These are phyloP conservation scores for Magnaporthales sp. DNA, from an alignment of 2,329 filamentous ascomycete species.

Conservation along the genomic window DNA sequence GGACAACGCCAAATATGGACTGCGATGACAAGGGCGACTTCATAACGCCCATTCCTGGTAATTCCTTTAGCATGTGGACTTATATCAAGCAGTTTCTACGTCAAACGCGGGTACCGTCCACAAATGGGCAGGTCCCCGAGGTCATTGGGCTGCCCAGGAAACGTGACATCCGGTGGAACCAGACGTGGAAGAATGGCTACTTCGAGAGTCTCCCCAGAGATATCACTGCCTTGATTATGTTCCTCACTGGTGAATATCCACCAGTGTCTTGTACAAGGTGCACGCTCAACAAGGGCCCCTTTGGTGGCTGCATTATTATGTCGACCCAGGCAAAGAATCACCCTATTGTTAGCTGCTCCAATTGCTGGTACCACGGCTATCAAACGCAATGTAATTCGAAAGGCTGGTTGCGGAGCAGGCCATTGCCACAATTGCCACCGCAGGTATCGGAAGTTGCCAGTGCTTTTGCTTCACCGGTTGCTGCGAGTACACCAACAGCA, in stretches of 20 bases:
- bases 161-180: constrained; percentile 21
- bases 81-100: constrained; percentile 17
- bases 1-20: background rate
- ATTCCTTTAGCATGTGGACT: constrained; percentile 15
- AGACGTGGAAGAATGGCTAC: constrained; percentile 13
- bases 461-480: background rate
- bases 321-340: constrained; percentile 6
- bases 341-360: constrained; percentile 16
- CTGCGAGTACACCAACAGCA: background rate
- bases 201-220: constrained; percentile 16
- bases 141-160: constrained; percentile 16
- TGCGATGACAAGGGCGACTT: background rate
- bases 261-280: constrained; percentile 17
- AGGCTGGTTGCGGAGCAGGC: constrained; percentile 1
- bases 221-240: constrained; percentile 19
- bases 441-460: too few species aligned
- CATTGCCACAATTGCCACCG: background rate
- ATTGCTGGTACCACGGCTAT: constrained; percentile 19
- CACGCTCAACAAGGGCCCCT: constrained; percentile 15
- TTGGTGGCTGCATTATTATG: constrained; percentile 18
- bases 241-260: constrained; percentile 20
- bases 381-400: constrained; percentile 13
- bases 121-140: constrained; percentile 12
- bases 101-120: constrained; percentile 6
- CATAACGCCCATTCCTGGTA: background rate